These are phyloP conservation scores for Naganishia onofrii DNA, from an alignment of 768 basidiomycete species.

Conservation along the genomic window DNA sequence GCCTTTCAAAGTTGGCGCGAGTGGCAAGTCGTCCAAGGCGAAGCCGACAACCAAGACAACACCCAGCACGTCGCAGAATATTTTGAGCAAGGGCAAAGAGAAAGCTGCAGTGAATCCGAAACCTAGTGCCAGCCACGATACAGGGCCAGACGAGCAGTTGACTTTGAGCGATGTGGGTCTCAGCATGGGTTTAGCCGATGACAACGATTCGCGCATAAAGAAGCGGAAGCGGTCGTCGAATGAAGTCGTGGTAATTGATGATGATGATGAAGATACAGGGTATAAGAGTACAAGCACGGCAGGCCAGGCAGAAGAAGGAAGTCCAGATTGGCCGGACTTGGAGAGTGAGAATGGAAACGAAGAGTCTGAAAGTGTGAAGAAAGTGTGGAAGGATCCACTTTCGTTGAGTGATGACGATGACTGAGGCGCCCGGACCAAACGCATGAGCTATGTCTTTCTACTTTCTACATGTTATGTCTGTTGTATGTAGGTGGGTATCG, in stretches of 20 bases:
- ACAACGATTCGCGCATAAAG: not conserved
- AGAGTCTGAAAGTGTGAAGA: not conserved
- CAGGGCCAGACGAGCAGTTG: slow-evolving; percentile 6
- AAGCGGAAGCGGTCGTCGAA: slow-evolving; percentile 5
- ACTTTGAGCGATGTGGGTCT: slow-evolving; percentile 12
- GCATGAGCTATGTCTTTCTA: not conserved
- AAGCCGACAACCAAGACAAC: not conserved
- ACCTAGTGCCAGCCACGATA: too few relatives aligned
- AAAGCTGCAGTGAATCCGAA: not conserved
- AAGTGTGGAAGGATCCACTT: slow-evolving; percentile 23
- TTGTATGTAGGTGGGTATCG: too few relatives aligned
- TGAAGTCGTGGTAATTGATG: slow-evolving; percentile 19
- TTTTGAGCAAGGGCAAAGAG: not conserved
- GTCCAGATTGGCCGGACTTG: slow-evolving; percentile 19
- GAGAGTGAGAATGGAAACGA: slow-evolving; percentile 6
- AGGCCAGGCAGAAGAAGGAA: not conserved
- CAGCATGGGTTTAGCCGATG: slow-evolving; percentile 6
- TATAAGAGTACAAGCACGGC: not conserved
- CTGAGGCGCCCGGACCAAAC: too few relatives aligned
- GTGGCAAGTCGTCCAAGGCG: not conserved
- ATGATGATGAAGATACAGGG: not conserved
- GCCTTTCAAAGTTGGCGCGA: slow-evolving; percentile 60
- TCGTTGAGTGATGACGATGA: slow-evolving; percentile 15
- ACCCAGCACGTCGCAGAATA: not conserved
- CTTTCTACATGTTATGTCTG: too few relatives aligned